Conservation (phyloP, 371 early-diverging fungal species). For the Dentiscutata heterogama region DNA sequence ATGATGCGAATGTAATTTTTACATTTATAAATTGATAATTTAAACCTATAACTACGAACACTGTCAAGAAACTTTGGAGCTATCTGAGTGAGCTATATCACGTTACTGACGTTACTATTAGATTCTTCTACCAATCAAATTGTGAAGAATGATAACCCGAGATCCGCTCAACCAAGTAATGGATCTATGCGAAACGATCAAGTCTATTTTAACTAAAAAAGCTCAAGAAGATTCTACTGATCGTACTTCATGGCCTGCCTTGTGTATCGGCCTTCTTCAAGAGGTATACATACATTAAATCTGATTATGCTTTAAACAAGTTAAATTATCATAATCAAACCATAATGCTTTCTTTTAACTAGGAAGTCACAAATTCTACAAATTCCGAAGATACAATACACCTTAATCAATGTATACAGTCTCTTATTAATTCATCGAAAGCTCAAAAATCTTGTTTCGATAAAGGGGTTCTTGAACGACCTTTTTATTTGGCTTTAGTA, state of each 20-base stretch:
- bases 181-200: constrained; percentile 18
- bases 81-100: too few relatives aligned
- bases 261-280: constrained; percentile 14
- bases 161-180: constrained; percentile 11
- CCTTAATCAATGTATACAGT: constrained; percentile 33
- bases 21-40: too few relatives aligned
- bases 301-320: not conserved
- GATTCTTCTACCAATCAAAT: too few relatives aligned
- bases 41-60: too few relatives aligned
- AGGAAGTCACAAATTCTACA: not conserved
- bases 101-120: too few relatives aligned
- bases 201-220: constrained; percentile 20
- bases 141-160: too few relatives aligned
- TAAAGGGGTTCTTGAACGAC: constrained; percentile 42
- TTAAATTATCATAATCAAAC: not conserved
- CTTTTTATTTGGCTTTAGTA: constrained; percentile 36
- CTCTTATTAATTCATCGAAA: not conserved
- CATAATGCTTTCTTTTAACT: not conserved
- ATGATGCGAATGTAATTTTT: too few relatives aligned
- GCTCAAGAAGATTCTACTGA: not conserved
- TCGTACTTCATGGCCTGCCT: not conserved
- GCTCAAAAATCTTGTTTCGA: constrained; percentile 18
- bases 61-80: too few relatives aligned
- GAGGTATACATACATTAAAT: not conserved
- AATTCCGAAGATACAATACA: constrained; percentile 11